Evolutionary conservation across 257 asterid species (phyloP), one percentile per base, ranked within the genome.

Genomic region (Lycium ferocissimum): DNA sequence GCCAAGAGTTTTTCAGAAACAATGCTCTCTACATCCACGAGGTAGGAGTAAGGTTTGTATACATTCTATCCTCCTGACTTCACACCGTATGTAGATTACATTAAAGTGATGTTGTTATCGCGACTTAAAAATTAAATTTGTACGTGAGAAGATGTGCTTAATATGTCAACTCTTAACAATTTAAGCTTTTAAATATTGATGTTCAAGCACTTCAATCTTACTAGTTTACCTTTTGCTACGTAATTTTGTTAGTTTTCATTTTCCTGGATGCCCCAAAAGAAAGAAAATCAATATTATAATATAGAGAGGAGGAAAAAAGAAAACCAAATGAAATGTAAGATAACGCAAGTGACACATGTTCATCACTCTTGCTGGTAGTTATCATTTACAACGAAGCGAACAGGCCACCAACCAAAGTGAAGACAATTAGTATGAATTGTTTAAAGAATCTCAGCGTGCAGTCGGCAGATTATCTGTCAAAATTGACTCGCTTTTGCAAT

Each of bases 391-490:
- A 73, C 80, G 58, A 73, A 47, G 80, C 80, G n/a, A 49, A 49
- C 37, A 47, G 81, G 40, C 40, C 81, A 49, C 61, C 61, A 47
- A 49, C 81, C 61, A 75, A 75, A 75, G 12, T 75, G 61, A 75
- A 75, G 81, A 75, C 61, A 75, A 75, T 20, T 11, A 22, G 80
- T 72, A 20, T 11, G 61, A 75, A 75, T 75, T 75, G 20, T 49
- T 47, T 47, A 20, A 22, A 75, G 81, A 75, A 5, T 75, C 81
- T 75, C 59, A 49, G 47, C 81, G 43, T 75, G 43, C 81, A 75
- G 61, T 75, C 61, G 20, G 61, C 81, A 47, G 4, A 75, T 75
- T 75, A 49, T 75, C 81, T 75, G 81, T 75, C 81, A 75, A 75
- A 75, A 22, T 75, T 47, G 81, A 75, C 61, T 75, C 13, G 1